Evolutionary conservation across 2,329 filamentous ascomycete species (phyloP).

Genomic region (Calycina herbarum): DNA sequence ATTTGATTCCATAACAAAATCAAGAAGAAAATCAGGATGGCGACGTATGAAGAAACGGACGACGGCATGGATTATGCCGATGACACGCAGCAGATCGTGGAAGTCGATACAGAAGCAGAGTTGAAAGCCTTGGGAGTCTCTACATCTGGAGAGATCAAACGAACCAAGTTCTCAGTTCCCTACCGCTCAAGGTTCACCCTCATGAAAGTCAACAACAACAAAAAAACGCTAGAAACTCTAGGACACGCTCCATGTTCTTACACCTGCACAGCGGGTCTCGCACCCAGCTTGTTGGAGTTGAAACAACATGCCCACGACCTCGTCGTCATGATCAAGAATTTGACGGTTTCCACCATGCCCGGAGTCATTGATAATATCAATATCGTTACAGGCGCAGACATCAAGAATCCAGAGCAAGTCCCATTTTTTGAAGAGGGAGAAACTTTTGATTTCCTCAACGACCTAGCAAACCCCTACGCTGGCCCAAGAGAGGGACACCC

Average conservation of each 20-base stretch:
- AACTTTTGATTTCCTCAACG: constrained; percentile 58
- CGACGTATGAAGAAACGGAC: no score
- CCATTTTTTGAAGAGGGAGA: constrained; percentile 44
- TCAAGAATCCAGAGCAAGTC: background rate
- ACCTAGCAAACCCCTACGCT: constrained; percentile 50
- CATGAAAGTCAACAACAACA: constrained; percentile 6
- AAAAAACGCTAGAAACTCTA: constrained; percentile 28
- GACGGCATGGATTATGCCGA: no score
- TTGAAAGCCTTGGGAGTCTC: background rate
- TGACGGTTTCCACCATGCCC: constrained; percentile 43
- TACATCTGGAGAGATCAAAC: background rate
- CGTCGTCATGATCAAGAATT: constrained; percentile 49
- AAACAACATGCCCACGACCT: constrained; percentile 63
- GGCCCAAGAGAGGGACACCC: constrained; percentile 41
- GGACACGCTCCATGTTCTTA: constrained; percentile 58
- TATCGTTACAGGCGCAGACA: background rate
- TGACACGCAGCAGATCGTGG: no score
- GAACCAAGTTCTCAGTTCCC: constrained; percentile 18
- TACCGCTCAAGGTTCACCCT: constrained; percentile 24
- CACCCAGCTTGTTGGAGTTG: constrained; percentile 56
- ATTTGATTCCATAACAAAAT: no score
- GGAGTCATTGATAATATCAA: constrained; percentile 32
- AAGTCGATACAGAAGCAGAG: background rate
- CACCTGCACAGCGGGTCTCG: constrained; percentile 51
- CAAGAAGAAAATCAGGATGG: no score